Base-by-base conservation (phyloP, 1,139 yeast species). In the Lodderomyces beijingensis region DNA sequence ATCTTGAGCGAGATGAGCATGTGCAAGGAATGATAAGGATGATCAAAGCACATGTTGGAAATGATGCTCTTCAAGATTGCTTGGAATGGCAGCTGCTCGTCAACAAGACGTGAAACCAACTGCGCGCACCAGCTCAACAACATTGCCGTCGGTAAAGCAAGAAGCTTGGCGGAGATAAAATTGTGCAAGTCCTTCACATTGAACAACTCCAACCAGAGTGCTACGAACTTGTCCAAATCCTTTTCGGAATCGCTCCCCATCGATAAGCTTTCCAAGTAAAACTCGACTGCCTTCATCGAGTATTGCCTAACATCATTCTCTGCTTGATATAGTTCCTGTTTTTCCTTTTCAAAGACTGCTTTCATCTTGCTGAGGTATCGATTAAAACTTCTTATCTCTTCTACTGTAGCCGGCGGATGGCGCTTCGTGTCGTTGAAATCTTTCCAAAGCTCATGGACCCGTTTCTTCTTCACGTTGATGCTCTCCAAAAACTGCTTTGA, bases 61-160 rank as follows among this genome's bases (percentile, higher is more conserved):
- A 89, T 58, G 5, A 88, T 53, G 1, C 47, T 42, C 27, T 69
- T 70, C 26, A 91, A 57, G 0, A 72, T 51, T 1, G 39, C 44
- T 47, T 87, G 96, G 46, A 87, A 88, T 1, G 39, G 46, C 5
- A 67, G 49, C 0, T 46, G 38, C 15, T 74, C 82, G 24, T 56
- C 56, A 1, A 77, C 62, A 15, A 89, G 54, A 37, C 95, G 66
- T 0, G 97, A 86, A 4, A 86, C 70, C 29, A 91, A 65, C 51
- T 91, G 98, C 37, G 85, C 79, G 28, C 81, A 66, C 95, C 96
- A 88, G 0, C 87, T 75, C 3, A 86, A 65, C 36, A 87, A 72
- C 45, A 79, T 79, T 46, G 65, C 62, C 14, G 73, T 64, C 0
- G 94, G 82, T 19, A 86, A 58, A 0, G 36, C 35, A 2, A 51